phyloP scores from a whole-genome alignment of 2,329 filamentous ascomycete species.

The Monosporascus ibericus region DNA sequence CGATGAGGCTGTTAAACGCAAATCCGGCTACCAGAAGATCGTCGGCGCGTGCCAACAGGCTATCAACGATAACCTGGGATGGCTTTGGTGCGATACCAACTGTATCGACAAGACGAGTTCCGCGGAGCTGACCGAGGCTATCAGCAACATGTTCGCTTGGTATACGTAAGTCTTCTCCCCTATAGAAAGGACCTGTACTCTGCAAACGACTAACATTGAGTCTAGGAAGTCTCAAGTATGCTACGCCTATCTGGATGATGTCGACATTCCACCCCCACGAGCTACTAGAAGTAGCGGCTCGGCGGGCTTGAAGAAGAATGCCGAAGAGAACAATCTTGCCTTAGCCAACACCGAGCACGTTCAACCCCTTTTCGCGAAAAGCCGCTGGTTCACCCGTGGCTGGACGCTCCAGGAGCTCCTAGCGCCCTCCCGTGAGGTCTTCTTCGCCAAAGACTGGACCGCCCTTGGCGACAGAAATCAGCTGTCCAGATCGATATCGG shows the following conservation, averaged over 20 bases:
- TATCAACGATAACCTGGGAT: constrained; percentile 14
- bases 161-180: constrained; percentile 10
- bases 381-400: constrained; percentile 20
- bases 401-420: constrained; percentile 24
- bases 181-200: no score
- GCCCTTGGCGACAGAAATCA: constrained; percentile 5
- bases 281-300: not conserved
- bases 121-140: constrained; percentile 28
- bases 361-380: constrained; percentile 5
- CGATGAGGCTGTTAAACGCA: constrained; percentile 14
- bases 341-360: not conserved
- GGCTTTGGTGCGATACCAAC: constrained; percentile 31
- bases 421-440: constrained; percentile 15
- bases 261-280: constrained; percentile 4
- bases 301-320: not conserved
- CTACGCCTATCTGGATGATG: constrained; percentile 28
- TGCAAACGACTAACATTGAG: no score
- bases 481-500: constrained; percentile 6
- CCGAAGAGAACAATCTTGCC: no score
- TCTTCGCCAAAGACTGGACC: constrained; percentile 13
- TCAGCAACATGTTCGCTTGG: constrained; percentile 31
- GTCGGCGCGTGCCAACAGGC: constrained; percentile 24
- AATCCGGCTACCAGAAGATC: constrained; percentile 29
- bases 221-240: constrained; percentile 18
- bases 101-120: constrained; percentile 31